Evolutionary conservation across 495 filamentous ascomycete species (phyloP).

Genomic region (Neurospora sp.): DNA sequence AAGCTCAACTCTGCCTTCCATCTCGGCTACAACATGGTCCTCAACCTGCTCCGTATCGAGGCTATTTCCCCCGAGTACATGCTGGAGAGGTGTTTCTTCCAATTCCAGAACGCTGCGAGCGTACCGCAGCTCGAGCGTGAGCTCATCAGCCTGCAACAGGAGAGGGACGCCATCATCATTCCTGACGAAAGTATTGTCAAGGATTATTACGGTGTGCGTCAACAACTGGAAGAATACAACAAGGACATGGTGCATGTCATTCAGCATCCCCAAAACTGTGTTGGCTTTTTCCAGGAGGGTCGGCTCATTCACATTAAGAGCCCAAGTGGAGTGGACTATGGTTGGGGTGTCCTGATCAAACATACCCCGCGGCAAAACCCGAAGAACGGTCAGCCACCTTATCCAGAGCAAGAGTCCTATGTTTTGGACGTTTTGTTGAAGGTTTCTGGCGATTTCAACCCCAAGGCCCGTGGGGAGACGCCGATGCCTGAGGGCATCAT

Average conservation of each 20-base stretch:
- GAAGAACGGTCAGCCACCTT: slow-evolving; percentile 52
- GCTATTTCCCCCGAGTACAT: slow-evolving; percentile 95
- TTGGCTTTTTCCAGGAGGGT: slow-evolving; percentile 71
- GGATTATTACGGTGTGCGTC: slow-evolving; percentile 81
- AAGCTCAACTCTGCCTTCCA: slow-evolving; percentile 96
- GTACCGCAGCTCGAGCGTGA: slow-evolving; percentile 76
- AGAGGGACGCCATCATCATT: slow-evolving; percentile 63
- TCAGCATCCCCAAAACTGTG: slow-evolving; percentile 75
- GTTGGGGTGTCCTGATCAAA: slow-evolving; percentile 82
- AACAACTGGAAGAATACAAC: slow-evolving; percentile 69
- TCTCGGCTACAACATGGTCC: slow-evolving; percentile 98
- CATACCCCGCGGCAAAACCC: slow-evolving; percentile 49
- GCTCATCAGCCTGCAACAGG: slow-evolving; percentile 59
- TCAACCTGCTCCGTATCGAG: slow-evolving; percentile 92
- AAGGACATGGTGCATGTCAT: slow-evolving; percentile 83
- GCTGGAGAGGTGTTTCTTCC: slow-evolving; percentile 92
- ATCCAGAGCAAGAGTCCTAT: slow-evolving; percentile 60
- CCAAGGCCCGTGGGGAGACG: slow-evolving; percentile 17
- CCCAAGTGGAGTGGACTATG: slow-evolving; percentile 62
- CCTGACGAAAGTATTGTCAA: slow-evolving; percentile 76
- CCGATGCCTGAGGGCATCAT: slow-evolving; percentile 26
- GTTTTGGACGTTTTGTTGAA: slow-evolving; percentile 73
- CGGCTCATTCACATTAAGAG: slow-evolving; percentile 76
- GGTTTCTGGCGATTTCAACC: slow-evolving; percentile 46
- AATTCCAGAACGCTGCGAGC: slow-evolving; percentile 89